Base-by-base conservation (phyloP, 345 rosid species). In the Eutrema yunnanense region DNA sequence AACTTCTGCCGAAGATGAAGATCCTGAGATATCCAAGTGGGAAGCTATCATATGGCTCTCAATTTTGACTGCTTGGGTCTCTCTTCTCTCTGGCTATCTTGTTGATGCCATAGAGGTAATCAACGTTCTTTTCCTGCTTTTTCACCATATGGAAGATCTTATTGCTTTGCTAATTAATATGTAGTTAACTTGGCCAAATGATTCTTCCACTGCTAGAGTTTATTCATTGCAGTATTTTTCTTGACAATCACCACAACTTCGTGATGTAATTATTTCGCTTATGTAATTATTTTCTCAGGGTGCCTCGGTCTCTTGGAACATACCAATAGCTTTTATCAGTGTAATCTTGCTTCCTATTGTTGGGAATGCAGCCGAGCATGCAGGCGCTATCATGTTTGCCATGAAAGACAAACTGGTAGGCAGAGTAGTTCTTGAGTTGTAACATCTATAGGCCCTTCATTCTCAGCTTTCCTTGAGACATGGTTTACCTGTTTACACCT, bases 331-430 rank as follows among this genome's bases (percentile, higher is more conserved):
- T 10, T 95, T 95, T 81, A 95, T 95, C 75, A 90, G 99, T 71
- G 90, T 87, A 29, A 92, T 92, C 71, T 79, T 95, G 83, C 99
- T 95, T 68, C 99, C 99, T 54, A 89, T 95, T 55, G 97, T 95
- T 42, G 99, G 99, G 54, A 95, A 95, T 49, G 99, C 99, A 49
- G 97, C 99, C 2, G 99, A 95, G 81, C 99, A 92, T 72, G 90
- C 97, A 9, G 88, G 99, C 36, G 96, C 99, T 44, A 86, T 95
- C 61, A 92, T 92, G 93, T 95, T 95, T 82, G 99, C 97, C 32
- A 90, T 92, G 97, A 95, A 95, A 80, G 93, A 95, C 78, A 95
- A 95, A 79, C 96, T 95, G 73, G 99, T 95, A 86, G 55, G 67
- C 72, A 64, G 49, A 67, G 34, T 65, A 12, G 66, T 48, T 70